Evolutionary conservation across 306 rosid genomes (phyloP).

Genomic region (Lathyrus aphaca): DNA sequence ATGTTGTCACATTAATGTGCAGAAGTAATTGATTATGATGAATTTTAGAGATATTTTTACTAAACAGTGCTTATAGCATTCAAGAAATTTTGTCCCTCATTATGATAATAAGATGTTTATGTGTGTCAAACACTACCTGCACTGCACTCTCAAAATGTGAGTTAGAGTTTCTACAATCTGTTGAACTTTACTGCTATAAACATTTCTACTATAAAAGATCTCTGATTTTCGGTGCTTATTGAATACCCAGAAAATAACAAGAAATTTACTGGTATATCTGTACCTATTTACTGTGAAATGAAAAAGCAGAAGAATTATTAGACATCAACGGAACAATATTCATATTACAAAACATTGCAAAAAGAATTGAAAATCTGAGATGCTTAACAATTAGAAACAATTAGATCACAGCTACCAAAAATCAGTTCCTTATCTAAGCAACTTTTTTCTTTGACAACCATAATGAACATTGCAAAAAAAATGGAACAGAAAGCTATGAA

Average conservation of each 20-base stretch:
- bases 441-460: constrained; percentile 2
- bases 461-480: constrained; percentile 4
- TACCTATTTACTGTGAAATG: constrained; percentile 32
- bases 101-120: too few relatives aligned
- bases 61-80: too few relatives aligned
- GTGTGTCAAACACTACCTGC: too few relatives aligned
- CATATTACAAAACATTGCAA: constrained; percentile 7
- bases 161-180: too few relatives aligned
- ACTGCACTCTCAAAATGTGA: too few relatives aligned
- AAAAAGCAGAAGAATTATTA: constrained; percentile 40
- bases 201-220: too few relatives aligned
- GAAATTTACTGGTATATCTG: constrained; percentile 5
- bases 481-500: constrained; percentile 43
- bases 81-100: too few relatives aligned
- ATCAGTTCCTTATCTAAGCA: constrained; percentile 36
- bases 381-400: constrained; percentile 41
- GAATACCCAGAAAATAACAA: background rate
- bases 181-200: too few relatives aligned
- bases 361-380: constrained; percentile 42
- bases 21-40: too few relatives aligned
- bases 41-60: too few relatives aligned
- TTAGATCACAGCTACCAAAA: constrained; percentile 46
- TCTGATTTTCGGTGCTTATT: too few relatives aligned
- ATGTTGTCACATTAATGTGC: too few relatives aligned
- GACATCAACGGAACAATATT: constrained; percentile 14